Evolutionary conservation across 2,329 filamentous ascomycete species (phyloP).

Genomic region (Alternaria hordeiaustralica): DNA sequence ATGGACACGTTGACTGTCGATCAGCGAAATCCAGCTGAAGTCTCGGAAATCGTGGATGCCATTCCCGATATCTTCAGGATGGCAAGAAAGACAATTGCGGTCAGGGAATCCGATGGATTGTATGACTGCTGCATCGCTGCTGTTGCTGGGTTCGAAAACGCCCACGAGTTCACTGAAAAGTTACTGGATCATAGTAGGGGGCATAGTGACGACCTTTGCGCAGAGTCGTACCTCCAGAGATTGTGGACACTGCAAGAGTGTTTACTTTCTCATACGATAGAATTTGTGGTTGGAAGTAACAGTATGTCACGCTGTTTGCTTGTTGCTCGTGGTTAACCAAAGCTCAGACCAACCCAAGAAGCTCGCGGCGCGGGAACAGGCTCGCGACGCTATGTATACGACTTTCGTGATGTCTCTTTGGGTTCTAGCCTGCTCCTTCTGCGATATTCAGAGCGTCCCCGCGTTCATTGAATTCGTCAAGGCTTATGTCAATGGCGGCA

Average conservation of each 20-base stretch:
- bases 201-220: rapidly evolving
- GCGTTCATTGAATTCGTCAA: background rate
- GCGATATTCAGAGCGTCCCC: background rate
- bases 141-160: background rate
- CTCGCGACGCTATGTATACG: too few relatives aligned
- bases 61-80: background rate
- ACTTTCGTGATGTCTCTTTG: too few relatives aligned
- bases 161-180: rapidly evolving
- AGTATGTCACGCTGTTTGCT: background rate
- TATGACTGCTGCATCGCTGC: background rate
- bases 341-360: background rate
- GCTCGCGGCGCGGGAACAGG: background rate
- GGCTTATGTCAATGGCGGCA: background rate
- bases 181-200: background rate
- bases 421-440: background rate
- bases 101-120: background rate
- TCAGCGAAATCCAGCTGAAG: background rate
- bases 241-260: background rate
- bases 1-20: background rate
- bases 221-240: background rate
- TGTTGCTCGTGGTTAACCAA: background rate
- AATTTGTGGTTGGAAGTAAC: background rate
- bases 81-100: background rate
- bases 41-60: background rate
- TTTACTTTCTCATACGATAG: background rate